A percentile compares a stretch with the other conserved stretches of the same genome.
These are phyloP conservation scores for Calonectria henricotiae DNA, from an alignment of 2,329 filamentous ascomycete species.

Conservation along the genomic window DNA sequence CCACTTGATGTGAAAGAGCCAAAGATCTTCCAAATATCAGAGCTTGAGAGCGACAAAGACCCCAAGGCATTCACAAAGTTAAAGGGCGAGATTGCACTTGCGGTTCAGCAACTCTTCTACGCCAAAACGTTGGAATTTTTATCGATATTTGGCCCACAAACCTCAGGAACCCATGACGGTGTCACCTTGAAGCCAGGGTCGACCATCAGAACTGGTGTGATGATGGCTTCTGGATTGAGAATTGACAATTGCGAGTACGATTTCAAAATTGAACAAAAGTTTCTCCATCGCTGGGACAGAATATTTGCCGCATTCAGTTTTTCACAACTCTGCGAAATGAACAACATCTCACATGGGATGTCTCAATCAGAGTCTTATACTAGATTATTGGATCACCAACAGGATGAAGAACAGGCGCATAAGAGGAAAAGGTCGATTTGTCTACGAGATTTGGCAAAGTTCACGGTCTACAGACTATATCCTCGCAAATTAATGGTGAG, in stretches of 20 bases:
- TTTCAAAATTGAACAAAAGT: not conserved
- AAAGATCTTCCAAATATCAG: not conserved
- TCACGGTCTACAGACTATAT: not conserved
- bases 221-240: not conserved
- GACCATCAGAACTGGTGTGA: not conserved
- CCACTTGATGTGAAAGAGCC: slow-evolving; percentile 42
- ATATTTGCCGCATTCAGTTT: slow-evolving; percentile 1
- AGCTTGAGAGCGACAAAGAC: not conserved
- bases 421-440: not conserved
- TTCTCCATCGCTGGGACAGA: not conserved
- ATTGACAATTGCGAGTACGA: not conserved
- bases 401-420: not conserved
- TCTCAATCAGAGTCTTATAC: not conserved
- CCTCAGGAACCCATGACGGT: too few relatives aligned
- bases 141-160: slow-evolving; percentile 4
- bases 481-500: not conserved
- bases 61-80: not conserved
- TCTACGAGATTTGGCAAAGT: not conserved
- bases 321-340: not conserved
- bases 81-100: slow-evolving; percentile 32
- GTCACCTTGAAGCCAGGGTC: not conserved
- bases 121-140: not conserved
- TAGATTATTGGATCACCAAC: not conserved
- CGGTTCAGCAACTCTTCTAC: slow-evolving; percentile 35
- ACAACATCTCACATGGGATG: not conserved